phyloP scores from a whole-genome alignment of 805 yeast genomes.

The Candida parachauliodes region DNA sequence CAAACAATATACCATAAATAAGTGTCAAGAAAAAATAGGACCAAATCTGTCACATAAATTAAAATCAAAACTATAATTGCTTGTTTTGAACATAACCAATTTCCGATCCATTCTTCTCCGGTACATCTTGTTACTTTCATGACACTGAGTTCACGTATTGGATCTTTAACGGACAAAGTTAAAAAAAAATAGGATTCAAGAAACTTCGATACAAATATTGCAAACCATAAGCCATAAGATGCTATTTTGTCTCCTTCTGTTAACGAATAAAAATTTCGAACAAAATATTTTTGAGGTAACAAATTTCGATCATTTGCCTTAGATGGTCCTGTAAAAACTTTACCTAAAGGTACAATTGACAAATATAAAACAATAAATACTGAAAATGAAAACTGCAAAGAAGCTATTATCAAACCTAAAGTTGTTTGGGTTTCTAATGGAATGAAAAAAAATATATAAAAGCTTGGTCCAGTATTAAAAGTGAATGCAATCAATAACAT shows the following conservation, averaged over 20 bases:
- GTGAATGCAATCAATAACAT: slow-evolving; percentile 41
- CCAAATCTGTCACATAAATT: slow-evolving; percentile 58
- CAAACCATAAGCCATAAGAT: slow-evolving; percentile 67
- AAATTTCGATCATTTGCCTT: slow-evolving; percentile 32
- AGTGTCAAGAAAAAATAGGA: slow-evolving; percentile 74
- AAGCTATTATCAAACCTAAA: slow-evolving; percentile 43
- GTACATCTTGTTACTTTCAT: slow-evolving; percentile 54
- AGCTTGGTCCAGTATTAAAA: slow-evolving; percentile 47
- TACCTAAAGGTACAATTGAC: slow-evolving; percentile 60
- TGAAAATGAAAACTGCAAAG: slow-evolving; percentile 55
- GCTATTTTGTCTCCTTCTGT: slow-evolving; percentile 53
- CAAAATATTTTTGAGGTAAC: slow-evolving; percentile 54
- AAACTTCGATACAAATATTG: slow-evolving; percentile 65
- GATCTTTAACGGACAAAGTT: slow-evolving; percentile 68
- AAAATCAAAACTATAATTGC: slow-evolving; percentile 53
- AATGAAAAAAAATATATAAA: slow-evolving; percentile 47
- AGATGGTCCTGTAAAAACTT: slow-evolving; percentile 40
- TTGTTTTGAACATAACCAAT: slow-evolving; percentile 50
- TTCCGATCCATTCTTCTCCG: slow-evolving; percentile 58
- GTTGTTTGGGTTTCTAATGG: slow-evolving; percentile 28
- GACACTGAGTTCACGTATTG: slow-evolving; percentile 62
- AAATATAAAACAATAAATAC: slow-evolving; percentile 51
- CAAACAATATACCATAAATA: slow-evolving; percentile 83
- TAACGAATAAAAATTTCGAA: slow-evolving; percentile 54
- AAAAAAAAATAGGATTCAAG: slow-evolving; percentile 76